Percentiles rank a stretch among this genome's conserved stretches.
Conservation (phyloP, 306 rosid species). For the Cicer cuneatum region DNA sequence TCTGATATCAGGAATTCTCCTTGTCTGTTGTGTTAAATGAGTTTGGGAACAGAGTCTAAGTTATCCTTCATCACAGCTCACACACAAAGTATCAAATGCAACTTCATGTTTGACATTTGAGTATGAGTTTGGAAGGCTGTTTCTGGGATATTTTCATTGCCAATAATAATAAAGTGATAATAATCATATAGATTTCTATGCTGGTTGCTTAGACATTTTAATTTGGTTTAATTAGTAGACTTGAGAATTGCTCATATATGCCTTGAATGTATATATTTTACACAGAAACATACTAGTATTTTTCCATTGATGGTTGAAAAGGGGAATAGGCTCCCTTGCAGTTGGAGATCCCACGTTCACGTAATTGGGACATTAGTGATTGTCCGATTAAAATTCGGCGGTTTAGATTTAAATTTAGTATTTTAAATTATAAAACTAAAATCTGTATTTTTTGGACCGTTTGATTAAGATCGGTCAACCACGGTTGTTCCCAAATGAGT, state of each 20-base stretch:
- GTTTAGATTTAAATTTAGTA: too few relatives aligned
- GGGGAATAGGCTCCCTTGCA: too few relatives aligned
- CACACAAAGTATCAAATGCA: constrained; percentile 20
- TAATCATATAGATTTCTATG: constrained; percentile 3
- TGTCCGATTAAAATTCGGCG: rapidly evolving
- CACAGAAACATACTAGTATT: background rate
- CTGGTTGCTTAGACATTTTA: constrained; percentile 14
- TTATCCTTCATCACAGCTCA: constrained; percentile 30
- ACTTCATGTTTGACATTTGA: constrained; percentile 23
- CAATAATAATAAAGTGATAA: background rate
- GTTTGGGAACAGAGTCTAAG: constrained; percentile 47
- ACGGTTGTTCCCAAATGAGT: too few relatives aligned
- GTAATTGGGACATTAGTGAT: too few relatives aligned
- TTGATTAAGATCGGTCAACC: too few relatives aligned
- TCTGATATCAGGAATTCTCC: constrained; percentile 40
- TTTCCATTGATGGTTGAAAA: too few relatives aligned
- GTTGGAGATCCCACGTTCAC: too few relatives aligned
- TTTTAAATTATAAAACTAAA: too few relatives aligned
- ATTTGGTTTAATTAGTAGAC: too few relatives aligned
- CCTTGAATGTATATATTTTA: background rate
- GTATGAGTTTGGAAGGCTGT: constrained; percentile 34
- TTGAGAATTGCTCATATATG: background rate
- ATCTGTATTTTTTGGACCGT: too few relatives aligned
- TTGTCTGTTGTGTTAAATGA: constrained; percentile 43
- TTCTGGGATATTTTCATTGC: constrained; percentile 22